Percentiles rank a stretch among this genome's conserved stretches.
These are phyloP conservation scores for Nakazawaea siamensis DNA, from an alignment of 805 yeast genomes.

Conservation along the genomic window DNA sequence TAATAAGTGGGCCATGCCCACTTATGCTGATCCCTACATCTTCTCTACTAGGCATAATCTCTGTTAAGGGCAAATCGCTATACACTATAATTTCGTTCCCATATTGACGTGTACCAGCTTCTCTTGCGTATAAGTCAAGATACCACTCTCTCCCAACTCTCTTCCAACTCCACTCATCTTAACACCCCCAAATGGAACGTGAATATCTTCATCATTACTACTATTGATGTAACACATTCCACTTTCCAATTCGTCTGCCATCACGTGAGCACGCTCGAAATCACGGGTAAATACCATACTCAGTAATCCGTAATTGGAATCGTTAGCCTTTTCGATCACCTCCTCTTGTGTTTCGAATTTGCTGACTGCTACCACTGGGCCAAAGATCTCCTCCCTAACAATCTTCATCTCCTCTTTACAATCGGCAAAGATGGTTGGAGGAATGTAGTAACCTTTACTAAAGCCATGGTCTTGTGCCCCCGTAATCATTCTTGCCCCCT, in stretches of 20 bases:
- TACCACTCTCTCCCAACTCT: constrained; percentile 71
- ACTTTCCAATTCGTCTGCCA: constrained; percentile 53
- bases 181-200: constrained; percentile 77
- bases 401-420: constrained; percentile 58
- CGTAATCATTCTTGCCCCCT: constrained; percentile 38
- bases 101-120: constrained; percentile 58
- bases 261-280: constrained; percentile 53
- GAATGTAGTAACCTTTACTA: constrained; percentile 55
- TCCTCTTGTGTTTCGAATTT: constrained; percentile 62
- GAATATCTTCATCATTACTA: constrained; percentile 54
- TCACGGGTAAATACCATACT: constrained; percentile 73
- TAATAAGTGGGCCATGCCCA: no score
- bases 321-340: constrained; percentile 62
- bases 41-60: no score
- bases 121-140: constrained; percentile 61
- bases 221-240: constrained; percentile 69
- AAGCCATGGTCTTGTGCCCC: constrained; percentile 36
- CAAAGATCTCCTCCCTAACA: constrained; percentile 78
- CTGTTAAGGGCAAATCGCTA: no score
- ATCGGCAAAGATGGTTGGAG: constrained; percentile 72
- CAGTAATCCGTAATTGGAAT: constrained; percentile 71
- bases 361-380: constrained; percentile 72
- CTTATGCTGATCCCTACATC: no score
- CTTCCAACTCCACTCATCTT: constrained; percentile 76
- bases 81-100: constrained; percentile 29